Base-by-base conservation (phyloP, 169 alveolate species). In the Plasmodium chabaudi region DNA sequence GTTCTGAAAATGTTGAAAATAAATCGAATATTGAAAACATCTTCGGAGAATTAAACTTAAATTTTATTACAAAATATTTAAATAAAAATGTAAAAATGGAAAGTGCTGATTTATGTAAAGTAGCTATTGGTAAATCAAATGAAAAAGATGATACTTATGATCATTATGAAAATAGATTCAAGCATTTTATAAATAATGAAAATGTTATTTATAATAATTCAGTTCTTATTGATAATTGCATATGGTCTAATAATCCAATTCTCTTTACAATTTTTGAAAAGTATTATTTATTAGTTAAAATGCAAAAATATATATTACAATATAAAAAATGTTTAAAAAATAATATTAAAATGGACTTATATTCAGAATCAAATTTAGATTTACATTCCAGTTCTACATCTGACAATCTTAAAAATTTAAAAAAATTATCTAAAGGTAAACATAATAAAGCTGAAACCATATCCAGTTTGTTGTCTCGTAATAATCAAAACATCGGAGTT, bases 271-370 rank as follows among this genome's bases (percentile, higher is more conserved):
- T 69, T 71, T 82, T 82, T 60, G 90, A 82, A 25, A 82, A 65
- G 68, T 65, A 69, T 69, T 82, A 82, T 68, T 9, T 82, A 15
- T 15, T 69, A 39, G 10, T 82, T 39, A 82, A 82, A 68, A 82
- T 82, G 90, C 82, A 82, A 68, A 82, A 82, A 60, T 69, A 82
- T 13, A 82, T 82, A 53, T 17, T 82, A 39, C 82, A 82, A 34
- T 82, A 82, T 82, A 82, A 49, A 19, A 57, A 82, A 7, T 65
- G 21, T n/a, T 82, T 84, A 68, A 82, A 67, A 60, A 82, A 82
- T 68, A 69, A 68, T 61, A 21, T 82, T 27, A 82, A 77, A 59
- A 77, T 27, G 46, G 65, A 77, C 7, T n/a, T 77, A 49, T 63
- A 67, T 34, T 77, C 88, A 6, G 88, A 77, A 17, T 63, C 88